Conservation (phyloP, 2,329 filamentous ascomycete species). For the Neodidymelliopsis sp. region DNA sequence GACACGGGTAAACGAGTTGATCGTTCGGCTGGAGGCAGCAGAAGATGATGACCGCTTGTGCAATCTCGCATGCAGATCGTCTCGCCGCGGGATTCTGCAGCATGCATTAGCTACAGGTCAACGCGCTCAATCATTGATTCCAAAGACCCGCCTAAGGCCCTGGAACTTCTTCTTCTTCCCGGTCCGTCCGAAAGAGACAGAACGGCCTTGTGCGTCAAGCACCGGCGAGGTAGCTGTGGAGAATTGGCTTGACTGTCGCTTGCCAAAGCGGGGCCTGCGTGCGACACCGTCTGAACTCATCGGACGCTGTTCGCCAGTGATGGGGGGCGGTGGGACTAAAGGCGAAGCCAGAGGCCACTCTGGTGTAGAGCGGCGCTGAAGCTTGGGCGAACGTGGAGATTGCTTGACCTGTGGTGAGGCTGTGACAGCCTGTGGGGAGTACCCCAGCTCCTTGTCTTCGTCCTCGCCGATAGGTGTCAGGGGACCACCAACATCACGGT, state of each 20-base stretch:
- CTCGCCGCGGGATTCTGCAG: constrained; percentile 5
- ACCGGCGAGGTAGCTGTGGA: constrained; percentile 31
- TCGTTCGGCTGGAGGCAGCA: constrained; percentile 5
- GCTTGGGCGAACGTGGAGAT: constrained; percentile 52
- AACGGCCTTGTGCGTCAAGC: constrained; percentile 23
- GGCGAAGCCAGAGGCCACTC: constrained; percentile 63
- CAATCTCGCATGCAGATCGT: constrained; percentile 1
- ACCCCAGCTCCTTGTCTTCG: constrained; percentile 33
- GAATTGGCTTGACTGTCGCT: constrained; percentile 31
- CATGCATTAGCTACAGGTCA: constrained; percentile 22
- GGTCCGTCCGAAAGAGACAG: constrained; percentile 40
- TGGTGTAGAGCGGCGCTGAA: constrained; percentile 58
- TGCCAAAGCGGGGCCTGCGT: constrained; percentile 31
- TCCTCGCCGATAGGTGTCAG: constrained; percentile 48
- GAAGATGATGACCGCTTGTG: constrained; percentile 12
- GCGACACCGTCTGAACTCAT: constrained; percentile 42
- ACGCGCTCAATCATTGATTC: constrained; percentile 59
- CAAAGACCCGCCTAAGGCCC: constrained; percentile 70
- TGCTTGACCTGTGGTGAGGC: constrained; percentile 26
- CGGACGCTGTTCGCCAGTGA: constrained; percentile 35
- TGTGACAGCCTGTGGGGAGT: constrained; percentile 2
- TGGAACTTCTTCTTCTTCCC: constrained; percentile 72
- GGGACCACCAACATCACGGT: constrained; percentile 32
- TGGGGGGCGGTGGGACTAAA: constrained; percentile 48
- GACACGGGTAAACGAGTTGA: constrained; percentile 7